Evolutionary conservation across 352 stramenopile genomes (phyloP), one percentile per base, ranked within the genome.

Genomic region (Saprolegnia parasitica): DNA sequence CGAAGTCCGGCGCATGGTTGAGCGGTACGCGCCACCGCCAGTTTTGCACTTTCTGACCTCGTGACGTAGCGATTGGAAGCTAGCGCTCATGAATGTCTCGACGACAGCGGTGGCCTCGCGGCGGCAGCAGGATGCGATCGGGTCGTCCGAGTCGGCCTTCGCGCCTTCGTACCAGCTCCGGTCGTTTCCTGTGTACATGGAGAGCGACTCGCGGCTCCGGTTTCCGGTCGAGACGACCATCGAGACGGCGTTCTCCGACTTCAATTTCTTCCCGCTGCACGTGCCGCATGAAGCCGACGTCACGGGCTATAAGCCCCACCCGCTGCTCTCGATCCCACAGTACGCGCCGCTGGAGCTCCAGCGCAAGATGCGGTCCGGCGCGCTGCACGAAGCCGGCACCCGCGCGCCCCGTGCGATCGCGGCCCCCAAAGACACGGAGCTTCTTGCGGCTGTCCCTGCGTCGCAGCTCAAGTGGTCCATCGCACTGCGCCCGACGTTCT

Each of bases 211-310:
- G 60, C 80, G 74, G 20, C 29, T 35, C 4, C 80, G 78, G 5
- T 68, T 78, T 13, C 65, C 60, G 42, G 80, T 88, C 32, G 64
- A 72, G n/a, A 63, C 83, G 20, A 70, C 81, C 23, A 56, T 74
- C 1, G 77, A 87, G 47, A 82, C 78, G 72, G 73, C 77, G 5
- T 80, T 79, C 23, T 76, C 90, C 52, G 68, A 84, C 26, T 81
- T 92, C 20, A 67, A 72, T 15, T 87, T 89, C 66, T 82, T 94
- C 65, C 73, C 78, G 16, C 71, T 95, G 23, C 78, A 78, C 26
- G 77, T 87, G 61, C 81, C 76, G 11, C 77, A 90, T 21, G 85
- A 93, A 67, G 82, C 82, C 46, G 78, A 90, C 40, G 67, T 89
- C 45, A 81, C 78, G 62, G 83, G 84, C 63, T 85, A 93, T 56